Evolutionary conservation across 352 stramenopile genomes (phyloP).

Genomic region (Aphanomyces stellatus): DNA sequence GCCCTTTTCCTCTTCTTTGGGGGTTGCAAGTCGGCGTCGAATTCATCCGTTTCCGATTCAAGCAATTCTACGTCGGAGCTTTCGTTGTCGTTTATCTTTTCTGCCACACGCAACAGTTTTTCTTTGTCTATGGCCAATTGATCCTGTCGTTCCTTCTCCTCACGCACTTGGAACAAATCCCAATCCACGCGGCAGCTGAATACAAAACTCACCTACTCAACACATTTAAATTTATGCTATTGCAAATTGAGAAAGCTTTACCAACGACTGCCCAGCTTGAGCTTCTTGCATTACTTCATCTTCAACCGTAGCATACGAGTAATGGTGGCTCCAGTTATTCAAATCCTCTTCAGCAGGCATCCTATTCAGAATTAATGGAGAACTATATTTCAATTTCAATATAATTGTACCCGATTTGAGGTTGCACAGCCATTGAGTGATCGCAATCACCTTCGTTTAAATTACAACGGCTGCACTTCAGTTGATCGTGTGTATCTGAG

Average conservation of each 20-base stretch:
- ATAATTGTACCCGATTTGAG: conserved; percentile 10
- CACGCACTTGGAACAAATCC: conserved; percentile 87
- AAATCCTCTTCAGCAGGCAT: conserved; percentile 98
- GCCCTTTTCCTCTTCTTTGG: neutral
- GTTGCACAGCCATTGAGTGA: conserved; percentile 23
- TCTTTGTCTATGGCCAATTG: conserved; percentile 28
- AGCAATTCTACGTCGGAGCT: conserved; percentile 24
- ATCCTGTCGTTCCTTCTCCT: conserved; percentile 67
- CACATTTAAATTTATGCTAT: conserved; percentile 24
- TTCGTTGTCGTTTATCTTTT: conserved; percentile 24
- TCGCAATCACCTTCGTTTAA: conserved; percentile 37
- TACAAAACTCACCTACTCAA: conserved; percentile 80
- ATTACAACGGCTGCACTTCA: conserved; percentile 92
- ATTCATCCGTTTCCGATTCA: conserved; percentile 1
- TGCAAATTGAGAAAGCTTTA: conserved; percentile 31
- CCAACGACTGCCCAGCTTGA: conserved; percentile 27
- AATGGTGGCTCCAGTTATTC: conserved; percentile 96
- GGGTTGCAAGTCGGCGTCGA: neutral
- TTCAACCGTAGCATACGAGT: conserved; percentile 91
- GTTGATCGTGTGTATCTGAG: conserved; percentile 96
- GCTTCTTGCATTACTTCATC: conserved; percentile 95
- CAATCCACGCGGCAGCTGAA: conserved; percentile 96
- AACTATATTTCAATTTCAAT: neutral
- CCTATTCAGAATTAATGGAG: conserved; percentile 13
- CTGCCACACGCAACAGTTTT: conserved; percentile 25